Evolutionary conservation across 169 alveolate genomes (phyloP), one percentile per base, ranked within the genome.

Genomic region (Plasmodium adleri): DNA sequence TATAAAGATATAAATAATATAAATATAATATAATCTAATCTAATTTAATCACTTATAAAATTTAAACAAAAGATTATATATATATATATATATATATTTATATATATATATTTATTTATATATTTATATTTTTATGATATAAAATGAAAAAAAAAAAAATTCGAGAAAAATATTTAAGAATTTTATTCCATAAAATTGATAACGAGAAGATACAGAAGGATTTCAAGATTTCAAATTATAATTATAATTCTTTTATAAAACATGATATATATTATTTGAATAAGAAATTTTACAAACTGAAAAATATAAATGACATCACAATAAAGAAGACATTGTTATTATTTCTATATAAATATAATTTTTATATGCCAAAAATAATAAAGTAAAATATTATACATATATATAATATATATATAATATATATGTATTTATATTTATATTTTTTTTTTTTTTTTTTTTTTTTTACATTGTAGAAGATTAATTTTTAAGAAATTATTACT

Each of bases 401-500:
- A 24, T 15, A 63, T 39, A 52, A 3, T 9, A 26, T 24, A 39
- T 5, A 49, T 70, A 70, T 43, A 59, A 50, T 47, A n/a, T 71
- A 3, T 49, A 28, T 56, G 3, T 45, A n/a, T 20, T 45, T 32
- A 45, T 43, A 74, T 22, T 9, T 68, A 32, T 59, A 22, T 66
- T 3, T 1, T 7, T 15, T n/a, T 52, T 32, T 67, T 50, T 22
- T 58, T 17, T n/a, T 26, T 52, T 56, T 54, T 50, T 22, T 58
- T 20, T 22, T 17, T 28, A 43, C 49, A 24, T 70, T 26, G 28
- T 54, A 80, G 91, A 32, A 52, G 91, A 68, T 56, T 80, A 45
- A 80, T 80, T 54, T 80, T 80, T 72, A 80, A 80, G 70, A 80
- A 70, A 68, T 32, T 67, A 15, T 72, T 80, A n/a, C 62, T 80